These are phyloP conservation scores for Trichophyton rubrum DNA, from an alignment of 2,329 filamentous ascomycete species.

Conservation along the genomic window DNA sequence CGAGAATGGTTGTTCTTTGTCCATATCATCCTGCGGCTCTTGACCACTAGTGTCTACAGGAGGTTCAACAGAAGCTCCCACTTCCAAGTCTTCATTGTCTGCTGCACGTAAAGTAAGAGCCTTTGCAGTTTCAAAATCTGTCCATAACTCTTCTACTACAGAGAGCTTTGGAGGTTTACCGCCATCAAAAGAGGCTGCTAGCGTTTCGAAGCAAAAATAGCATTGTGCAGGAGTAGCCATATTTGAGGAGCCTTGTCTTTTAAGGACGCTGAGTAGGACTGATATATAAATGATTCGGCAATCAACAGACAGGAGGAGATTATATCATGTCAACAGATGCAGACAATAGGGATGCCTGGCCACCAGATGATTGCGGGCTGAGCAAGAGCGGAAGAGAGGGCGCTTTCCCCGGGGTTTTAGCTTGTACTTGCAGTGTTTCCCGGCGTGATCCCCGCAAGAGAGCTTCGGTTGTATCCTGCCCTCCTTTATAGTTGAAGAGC, in stretches of 20 bases:
- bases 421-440: background rate
- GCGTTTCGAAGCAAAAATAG: constrained; percentile 81
- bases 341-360: background rate
- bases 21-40: constrained; percentile 15
- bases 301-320: too few species aligned
- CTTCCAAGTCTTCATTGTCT: constrained; percentile 15
- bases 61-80: constrained; percentile 3
- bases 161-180: constrained; percentile 55
- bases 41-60: constrained; percentile 14
- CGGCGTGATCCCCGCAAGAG: background rate
- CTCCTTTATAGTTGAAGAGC: background rate
- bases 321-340: background rate
- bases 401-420: background rate
- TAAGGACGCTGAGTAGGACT: background rate
- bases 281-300: background rate
- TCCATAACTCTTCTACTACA: constrained; percentile 59
- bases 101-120: constrained; percentile 12
- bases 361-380: background rate
- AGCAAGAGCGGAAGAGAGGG: background rate
- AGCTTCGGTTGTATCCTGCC: background rate
- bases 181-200: constrained; percentile 61
- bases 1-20: constrained; percentile 9
- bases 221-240: constrained; percentile 86
- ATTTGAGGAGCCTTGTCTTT: background rate
- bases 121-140: constrained; percentile 36